These are phyloP conservation scores for Escovopsis sp. DNA, from an alignment of 2,329 filamentous ascomycete species.

Conservation along the genomic window DNA sequence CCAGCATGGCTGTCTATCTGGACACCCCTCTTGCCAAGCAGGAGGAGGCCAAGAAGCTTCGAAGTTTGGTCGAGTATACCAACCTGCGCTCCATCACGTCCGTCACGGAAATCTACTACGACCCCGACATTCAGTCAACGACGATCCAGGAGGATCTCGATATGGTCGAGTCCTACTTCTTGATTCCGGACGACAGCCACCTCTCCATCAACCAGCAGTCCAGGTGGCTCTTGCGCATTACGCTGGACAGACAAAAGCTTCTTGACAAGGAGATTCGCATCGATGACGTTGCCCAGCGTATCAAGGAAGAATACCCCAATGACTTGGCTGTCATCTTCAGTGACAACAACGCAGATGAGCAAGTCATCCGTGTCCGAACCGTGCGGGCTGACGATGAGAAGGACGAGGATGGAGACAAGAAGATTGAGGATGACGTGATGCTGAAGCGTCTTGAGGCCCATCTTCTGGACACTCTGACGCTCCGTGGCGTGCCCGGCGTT, in stretches of 20 bases:
- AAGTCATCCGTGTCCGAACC: slow-evolving; percentile 84
- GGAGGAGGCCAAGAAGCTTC: slow-evolving; percentile 69
- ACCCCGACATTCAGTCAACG: slow-evolving; percentile 76
- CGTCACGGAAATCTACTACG: slow-evolving; percentile 92
- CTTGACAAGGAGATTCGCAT: slow-evolving; percentile 88
- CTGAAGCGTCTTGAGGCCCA: slow-evolving; percentile 85
- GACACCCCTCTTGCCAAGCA: slow-evolving; percentile 50
- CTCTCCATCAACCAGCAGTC: slow-evolving; percentile 60
- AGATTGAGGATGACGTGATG: slow-evolving; percentile 76
- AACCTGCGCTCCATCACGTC: slow-evolving; percentile 84
- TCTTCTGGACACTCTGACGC: slow-evolving; percentile 76
- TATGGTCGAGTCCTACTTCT: slow-evolving; percentile 93
- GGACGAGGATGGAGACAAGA: slow-evolving; percentile 48
- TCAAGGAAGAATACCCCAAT: slow-evolving; percentile 75
- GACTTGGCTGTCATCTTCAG: slow-evolving; percentile 91
- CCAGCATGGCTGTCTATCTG: slow-evolving; percentile 88
- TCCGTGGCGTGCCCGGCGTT: slow-evolving; percentile 80
- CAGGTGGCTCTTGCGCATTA: slow-evolving; percentile 87
- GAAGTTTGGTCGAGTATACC: slow-evolving; percentile 86
- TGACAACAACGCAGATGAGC: slow-evolving; percentile 93
- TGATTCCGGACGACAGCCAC: slow-evolving; percentile 68
- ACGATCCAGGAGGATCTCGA: slow-evolving; percentile 78
- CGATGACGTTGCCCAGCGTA: slow-evolving; percentile 75
- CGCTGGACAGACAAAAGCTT: slow-evolving; percentile 84
- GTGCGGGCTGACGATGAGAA: slow-evolving; percentile 56